These are phyloP conservation scores for Chaetomium cochliodes DNA, from an alignment of 495 filamentous ascomycete genomes.

Conservation along the genomic window DNA sequence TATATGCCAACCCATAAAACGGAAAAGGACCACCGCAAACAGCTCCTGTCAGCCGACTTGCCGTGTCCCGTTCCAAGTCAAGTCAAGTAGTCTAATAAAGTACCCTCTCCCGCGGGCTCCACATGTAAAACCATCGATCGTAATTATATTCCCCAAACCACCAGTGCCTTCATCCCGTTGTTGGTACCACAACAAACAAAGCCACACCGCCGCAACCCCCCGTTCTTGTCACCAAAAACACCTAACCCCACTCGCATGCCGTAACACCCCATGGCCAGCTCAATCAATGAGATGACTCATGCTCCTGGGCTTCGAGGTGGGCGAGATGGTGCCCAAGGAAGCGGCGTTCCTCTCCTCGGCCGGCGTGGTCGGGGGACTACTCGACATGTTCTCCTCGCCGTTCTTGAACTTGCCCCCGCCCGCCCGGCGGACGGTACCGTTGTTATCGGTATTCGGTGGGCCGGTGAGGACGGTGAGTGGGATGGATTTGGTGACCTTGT, in stretches of 20 bases:
- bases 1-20: neutral
- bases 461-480: slow-evolving; percentile 11
- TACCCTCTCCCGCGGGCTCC: no score
- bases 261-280: neutral
- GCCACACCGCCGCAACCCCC: no score
- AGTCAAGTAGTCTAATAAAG: no score
- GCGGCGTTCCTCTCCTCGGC: neutral
- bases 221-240: neutral
- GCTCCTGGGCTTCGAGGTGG: slow-evolving; percentile 42
- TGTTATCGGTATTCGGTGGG: slow-evolving; percentile 3
- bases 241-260: neutral
- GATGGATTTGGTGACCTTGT: slow-evolving; percentile 14
- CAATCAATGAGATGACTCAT: slow-evolving; percentile 47
- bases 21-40: neutral
- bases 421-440: neutral
- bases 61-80: no score
- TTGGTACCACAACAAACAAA: neutral
- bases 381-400: no score
- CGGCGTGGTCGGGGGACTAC: neutral
- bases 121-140: neutral
- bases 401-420: neutral
- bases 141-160: neutral
- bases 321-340: slow-evolving; percentile 42
- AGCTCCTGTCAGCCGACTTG: no score
- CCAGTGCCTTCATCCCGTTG: neutral